Evolutionary conservation across 306 rosid species (phyloP), one percentile per base, ranked within the genome.

Genomic region (Sicyos baderoa): DNA sequence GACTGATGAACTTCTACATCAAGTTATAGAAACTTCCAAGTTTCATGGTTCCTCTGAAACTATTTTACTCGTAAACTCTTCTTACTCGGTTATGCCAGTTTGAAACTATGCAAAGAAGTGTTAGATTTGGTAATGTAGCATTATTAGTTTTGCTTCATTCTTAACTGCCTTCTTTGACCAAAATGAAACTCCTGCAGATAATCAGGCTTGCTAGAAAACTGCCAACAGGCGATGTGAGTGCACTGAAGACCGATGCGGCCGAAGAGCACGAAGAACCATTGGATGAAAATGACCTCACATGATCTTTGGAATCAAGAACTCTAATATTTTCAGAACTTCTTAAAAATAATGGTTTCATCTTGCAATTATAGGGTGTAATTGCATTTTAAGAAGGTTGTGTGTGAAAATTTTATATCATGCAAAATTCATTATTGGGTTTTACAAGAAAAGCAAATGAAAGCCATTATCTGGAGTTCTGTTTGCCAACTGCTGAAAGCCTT

Each of bases 251-350:
- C 5, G 73, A 58, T 51, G 74, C 76, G n/a, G 50, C 55, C 10
- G 80, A 76, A 48, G 89, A 84, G 45, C 82, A 78, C 11, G 93
- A 78, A 62, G 82, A 86, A 54, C 74, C 81, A n/a, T 80, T 89
- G 35, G 96, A 93, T 35, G 98, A 93, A 82, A 72, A 89, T 80
- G 97, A 93, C 80, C 94, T 93, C 56, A 93, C 98, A 49, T 93
- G 71, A 72, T 47, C 54, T 22, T 65, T 7, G 40, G 54, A 65
- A 45, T 65, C 40, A 65, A 14, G 9, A 65, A 44, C 29, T 8
- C 3, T 23, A 14, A 45, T 45, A 19, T 47, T 44, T 45, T 21
- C 19, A 45, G 15, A 40, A 40, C 52, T 13, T 44, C 23, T 48
- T 32, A 60, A 32, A 60, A 17, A 42, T 13, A 64, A 64, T 42